phyloP scores from a whole-genome alignment of 2,329 filamentous ascomycete genomes.

The Triangularia verruculosa region DNA sequence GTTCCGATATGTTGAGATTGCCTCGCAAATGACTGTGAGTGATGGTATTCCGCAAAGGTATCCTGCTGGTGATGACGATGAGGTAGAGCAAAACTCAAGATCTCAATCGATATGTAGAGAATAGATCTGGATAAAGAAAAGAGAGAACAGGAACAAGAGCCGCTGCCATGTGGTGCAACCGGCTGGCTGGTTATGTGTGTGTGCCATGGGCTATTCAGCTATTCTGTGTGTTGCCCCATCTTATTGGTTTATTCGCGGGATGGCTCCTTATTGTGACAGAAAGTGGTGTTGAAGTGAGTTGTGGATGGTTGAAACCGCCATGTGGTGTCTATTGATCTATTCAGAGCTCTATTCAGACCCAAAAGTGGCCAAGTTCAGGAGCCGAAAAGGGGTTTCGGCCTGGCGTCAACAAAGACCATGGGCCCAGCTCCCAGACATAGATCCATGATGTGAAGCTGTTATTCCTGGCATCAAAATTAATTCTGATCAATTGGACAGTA shows the following conservation, averaged over 20 bases:
- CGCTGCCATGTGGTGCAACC: not conserved
- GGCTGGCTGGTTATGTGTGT: not conserved
- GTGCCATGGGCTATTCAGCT: not conserved
- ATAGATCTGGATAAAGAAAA: not conserved
- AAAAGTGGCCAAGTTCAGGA: conserved; percentile 27
- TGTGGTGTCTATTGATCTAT: conserved; percentile 23
- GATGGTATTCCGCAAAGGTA: not conserved
- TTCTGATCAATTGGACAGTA: not conserved
- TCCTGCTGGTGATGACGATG: not conserved
- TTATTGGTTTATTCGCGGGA: not conserved
- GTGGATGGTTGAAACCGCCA: conserved; percentile 12
- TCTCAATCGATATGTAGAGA: not conserved
- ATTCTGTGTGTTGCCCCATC: not conserved
- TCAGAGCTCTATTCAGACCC: conserved; percentile 35
- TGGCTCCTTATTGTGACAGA: conserved; percentile 1
- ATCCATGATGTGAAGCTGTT: not conserved
- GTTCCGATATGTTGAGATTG: not conserved
- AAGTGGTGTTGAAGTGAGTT: conserved; percentile 6
- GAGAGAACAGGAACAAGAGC: not conserved
- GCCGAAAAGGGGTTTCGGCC: conserved; percentile 10
- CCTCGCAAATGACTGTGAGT: not conserved
- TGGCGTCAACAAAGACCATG: conserved; percentile 18
- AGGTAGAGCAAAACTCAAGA: not conserved
- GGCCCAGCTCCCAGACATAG: not conserved
- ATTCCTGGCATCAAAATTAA: not conserved